A percentile compares a stretch with the other conserved stretches of the same genome.
Evolutionary conservation across 2,329 filamentous ascomycete genomes (phyloP).

Genomic region (Drechslerella coelobrocha): DNA sequence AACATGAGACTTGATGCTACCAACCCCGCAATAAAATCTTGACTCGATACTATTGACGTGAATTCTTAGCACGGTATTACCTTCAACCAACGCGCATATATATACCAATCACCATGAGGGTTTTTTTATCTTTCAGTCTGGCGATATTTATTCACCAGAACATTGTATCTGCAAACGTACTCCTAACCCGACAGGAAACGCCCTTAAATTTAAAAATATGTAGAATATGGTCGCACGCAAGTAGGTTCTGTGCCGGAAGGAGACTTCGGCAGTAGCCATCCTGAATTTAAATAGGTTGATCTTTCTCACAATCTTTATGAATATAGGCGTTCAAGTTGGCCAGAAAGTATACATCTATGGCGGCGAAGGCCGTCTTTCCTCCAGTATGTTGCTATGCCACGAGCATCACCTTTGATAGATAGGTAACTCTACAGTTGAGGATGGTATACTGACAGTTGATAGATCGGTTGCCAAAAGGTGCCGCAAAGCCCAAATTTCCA

Average conservation of each 20-base stretch:
- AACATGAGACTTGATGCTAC: too few species aligned
- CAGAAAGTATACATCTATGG: conserved; percentile 41
- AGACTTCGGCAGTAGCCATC: background rate
- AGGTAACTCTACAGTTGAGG: background rate
- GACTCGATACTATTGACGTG: background rate
- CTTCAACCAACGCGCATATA: background rate
- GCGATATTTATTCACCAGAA: background rate
- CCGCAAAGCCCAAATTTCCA: background rate
- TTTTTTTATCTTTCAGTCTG: conserved; percentile 7
- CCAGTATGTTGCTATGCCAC: background rate
- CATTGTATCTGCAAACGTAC: conserved; percentile 7
- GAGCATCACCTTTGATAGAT: background rate
- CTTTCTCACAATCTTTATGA: background rate
- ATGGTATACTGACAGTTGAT: background rate
- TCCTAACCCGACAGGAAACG: conserved; percentile 5
- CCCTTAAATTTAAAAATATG: conserved; percentile 17
- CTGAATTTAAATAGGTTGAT: background rate
- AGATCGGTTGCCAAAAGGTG: background rate
- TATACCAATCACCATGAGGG: conserved; percentile 12
- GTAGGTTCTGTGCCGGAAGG: conserved; percentile 16
- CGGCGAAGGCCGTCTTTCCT: conserved; percentile 11
- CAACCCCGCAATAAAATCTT: background rate
- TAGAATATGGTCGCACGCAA: conserved; percentile 37
- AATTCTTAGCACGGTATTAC: background rate
- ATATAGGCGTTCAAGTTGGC: conserved; percentile 21